Evolutionary conservation across 306 rosid genomes (phyloP).

Genomic region (Gynostemma pentaphyllum): DNA sequence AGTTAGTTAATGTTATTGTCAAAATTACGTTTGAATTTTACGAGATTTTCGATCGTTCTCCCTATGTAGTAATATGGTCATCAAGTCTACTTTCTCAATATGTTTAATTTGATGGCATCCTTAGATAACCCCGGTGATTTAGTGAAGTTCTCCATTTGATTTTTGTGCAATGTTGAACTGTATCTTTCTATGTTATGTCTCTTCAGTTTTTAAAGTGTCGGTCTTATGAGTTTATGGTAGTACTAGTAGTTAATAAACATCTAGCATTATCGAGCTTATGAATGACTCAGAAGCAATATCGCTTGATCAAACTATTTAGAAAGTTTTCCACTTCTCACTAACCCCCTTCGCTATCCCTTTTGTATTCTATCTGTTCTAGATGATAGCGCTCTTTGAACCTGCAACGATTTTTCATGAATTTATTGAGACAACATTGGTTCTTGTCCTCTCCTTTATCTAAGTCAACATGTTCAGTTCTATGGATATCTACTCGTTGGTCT

Average conservation of each 20-base stretch:
- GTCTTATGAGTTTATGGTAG: background rate
- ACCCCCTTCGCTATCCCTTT: background rate
- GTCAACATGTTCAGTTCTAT: conserved; percentile 31
- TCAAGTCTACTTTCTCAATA: no score
- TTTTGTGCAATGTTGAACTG: no score
- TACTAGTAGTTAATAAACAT: background rate
- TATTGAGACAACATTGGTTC: conserved; percentile 11
- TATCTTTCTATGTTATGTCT: background rate
- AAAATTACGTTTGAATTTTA: no score
- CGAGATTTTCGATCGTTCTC: no score
- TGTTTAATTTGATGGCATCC: no score
- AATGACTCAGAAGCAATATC: background rate
- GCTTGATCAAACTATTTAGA: background rate
- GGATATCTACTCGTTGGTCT: conserved; percentile 59
- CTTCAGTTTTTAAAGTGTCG: background rate
- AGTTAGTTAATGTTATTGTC: no score
- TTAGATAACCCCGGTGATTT: no score
- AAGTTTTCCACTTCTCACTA: background rate
- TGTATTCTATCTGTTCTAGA: conserved; percentile 8
- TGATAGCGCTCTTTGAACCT: conserved; percentile 8
- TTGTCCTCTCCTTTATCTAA: conserved; percentile 15
- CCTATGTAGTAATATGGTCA: no score
- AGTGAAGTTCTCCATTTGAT: no score
- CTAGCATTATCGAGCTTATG: background rate
- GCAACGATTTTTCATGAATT: conserved; percentile 29